phyloP scores from a whole-genome alignment of 768 basidiomycete genomes.

The Gloeophyllum trabeum region DNA sequence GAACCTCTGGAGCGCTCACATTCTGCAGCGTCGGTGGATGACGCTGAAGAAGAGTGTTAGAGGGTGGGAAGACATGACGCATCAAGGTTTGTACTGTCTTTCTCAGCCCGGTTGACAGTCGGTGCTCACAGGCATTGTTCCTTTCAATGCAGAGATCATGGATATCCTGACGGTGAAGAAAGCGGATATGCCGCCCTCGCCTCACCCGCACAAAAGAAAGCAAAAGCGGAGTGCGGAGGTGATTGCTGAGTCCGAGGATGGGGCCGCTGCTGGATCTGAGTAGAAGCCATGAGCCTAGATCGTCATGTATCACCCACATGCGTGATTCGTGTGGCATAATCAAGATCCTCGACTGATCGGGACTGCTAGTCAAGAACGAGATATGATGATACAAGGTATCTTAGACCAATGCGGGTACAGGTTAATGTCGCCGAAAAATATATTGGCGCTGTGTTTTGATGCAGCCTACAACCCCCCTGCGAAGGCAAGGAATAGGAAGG shows the following conservation, averaged over 20 bases:
- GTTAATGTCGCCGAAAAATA: slow-evolving; percentile 20
- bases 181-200: slow-evolving; percentile 36
- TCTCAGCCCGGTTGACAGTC: too few species aligned
- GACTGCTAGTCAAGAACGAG: too few species aligned
- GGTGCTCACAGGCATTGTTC: too few species aligned
- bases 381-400: too few species aligned
- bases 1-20: slow-evolving; percentile 80
- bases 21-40: slow-evolving; percentile 69
- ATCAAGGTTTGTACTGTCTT: slow-evolving; percentile 43
- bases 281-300: background rate
- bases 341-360: too few species aligned
- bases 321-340: too few species aligned
- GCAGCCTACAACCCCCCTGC: too few species aligned
- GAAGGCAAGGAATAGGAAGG: too few species aligned
- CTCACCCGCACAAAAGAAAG: slow-evolving; percentile 14
- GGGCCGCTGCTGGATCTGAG: too few species aligned
- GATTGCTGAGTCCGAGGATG: slow-evolving; percentile 20
- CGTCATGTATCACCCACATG: too few species aligned
- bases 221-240: slow-evolving; percentile 20
- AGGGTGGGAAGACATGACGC: slow-evolving; percentile 72
- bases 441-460: slow-evolving; percentile 20
- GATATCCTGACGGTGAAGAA: slow-evolving; percentile 72
- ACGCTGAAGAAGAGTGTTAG: slow-evolving; percentile 71
- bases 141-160: slow-evolving; percentile 71
- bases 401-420: too few species aligned